Evolutionary conservation across 805 yeast species (phyloP).

Genomic region (Ogataea chonburiensis): DNA sequence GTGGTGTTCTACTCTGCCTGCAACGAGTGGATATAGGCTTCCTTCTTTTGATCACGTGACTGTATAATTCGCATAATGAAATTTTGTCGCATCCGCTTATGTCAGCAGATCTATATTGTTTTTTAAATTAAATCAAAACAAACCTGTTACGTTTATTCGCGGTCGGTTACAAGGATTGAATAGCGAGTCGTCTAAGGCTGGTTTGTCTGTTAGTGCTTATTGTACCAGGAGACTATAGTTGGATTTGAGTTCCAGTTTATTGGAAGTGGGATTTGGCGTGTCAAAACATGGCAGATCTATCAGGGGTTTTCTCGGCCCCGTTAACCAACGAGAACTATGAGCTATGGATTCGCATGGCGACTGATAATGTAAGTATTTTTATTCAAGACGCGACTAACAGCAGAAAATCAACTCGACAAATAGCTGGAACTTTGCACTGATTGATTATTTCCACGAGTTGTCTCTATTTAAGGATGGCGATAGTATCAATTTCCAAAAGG

Average conservation of each 20-base stretch:
- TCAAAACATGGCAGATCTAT: conserved; percentile 17
- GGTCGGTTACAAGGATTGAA: no score
- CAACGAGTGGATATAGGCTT: conserved; percentile 10
- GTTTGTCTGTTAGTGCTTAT: no score
- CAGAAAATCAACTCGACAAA: conserved; percentile 74
- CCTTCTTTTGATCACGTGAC: no score
- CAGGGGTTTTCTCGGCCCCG: conserved; percentile 22
- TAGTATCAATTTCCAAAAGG: conserved; percentile 83
- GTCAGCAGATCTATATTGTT: conserved; percentile 6
- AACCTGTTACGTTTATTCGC: conserved; percentile 6
- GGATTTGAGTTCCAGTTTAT: no score
- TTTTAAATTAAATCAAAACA: conserved; percentile 13
- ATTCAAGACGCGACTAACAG: conserved; percentile 3
- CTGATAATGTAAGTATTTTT: conserved; percentile 49
- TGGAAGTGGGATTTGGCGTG: not conserved
- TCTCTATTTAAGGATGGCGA: conserved; percentile 73
- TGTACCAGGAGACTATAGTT: no score
- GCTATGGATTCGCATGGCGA: conserved; percentile 79
- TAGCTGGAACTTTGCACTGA: conserved; percentile 87
- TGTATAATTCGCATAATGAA: no score
- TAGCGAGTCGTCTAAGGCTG: no score
- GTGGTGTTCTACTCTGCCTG: conserved; percentile 19
- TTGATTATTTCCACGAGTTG: conserved; percentile 87
- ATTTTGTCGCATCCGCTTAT: no score
- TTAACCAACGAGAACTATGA: conserved; percentile 54